These are phyloP conservation scores for Tricholomella constricta DNA, from an alignment of 768 basidiomycete species.

Conservation along the genomic window DNA sequence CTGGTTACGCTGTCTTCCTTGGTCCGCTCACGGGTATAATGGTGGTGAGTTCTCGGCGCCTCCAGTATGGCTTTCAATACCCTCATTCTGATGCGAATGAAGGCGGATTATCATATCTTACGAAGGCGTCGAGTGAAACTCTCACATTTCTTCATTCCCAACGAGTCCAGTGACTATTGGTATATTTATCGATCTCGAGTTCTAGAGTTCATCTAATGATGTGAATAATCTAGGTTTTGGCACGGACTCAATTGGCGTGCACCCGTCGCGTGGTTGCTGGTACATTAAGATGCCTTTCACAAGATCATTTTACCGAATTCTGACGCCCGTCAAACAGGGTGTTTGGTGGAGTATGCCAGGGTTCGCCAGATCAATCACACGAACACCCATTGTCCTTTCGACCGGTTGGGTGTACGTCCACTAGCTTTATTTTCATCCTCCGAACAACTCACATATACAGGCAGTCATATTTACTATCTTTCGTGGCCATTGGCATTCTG, in stretches of 20 bases:
- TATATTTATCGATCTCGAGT: conserved; percentile 27
- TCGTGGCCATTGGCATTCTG: conserved; percentile 26
- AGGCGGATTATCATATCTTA: conserved; percentile 31
- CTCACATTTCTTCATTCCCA: conserved; percentile 29
- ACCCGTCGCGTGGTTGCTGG: conserved; percentile 8
- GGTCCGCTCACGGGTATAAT: conserved; percentile 34
- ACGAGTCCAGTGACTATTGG: conserved; percentile 29
- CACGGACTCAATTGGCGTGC: conserved; percentile 17
- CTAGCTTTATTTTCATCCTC: not conserved
- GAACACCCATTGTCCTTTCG: conserved; percentile 14
- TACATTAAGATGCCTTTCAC: not conserved
- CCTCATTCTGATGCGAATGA: not conserved
- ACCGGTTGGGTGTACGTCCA: conserved; percentile 24
- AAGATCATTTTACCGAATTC: not conserved
- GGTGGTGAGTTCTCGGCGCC: conserved; percentile 19
- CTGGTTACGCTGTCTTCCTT: conserved; percentile 32
- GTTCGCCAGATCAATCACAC: conserved; percentile 25
- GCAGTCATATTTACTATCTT: conserved; percentile 27
- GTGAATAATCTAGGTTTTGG: conserved; percentile 19
- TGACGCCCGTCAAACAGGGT: conserved; percentile 15
- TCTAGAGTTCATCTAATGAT: conserved; percentile 16
- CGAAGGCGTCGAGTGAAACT: conserved; percentile 27
- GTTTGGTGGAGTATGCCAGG: conserved; percentile 33
- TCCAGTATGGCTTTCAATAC: not conserved
- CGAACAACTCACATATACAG: not conserved